phyloP scores from a whole-genome alignment of 345 rosid species.

The Murraya koenigii region DNA sequence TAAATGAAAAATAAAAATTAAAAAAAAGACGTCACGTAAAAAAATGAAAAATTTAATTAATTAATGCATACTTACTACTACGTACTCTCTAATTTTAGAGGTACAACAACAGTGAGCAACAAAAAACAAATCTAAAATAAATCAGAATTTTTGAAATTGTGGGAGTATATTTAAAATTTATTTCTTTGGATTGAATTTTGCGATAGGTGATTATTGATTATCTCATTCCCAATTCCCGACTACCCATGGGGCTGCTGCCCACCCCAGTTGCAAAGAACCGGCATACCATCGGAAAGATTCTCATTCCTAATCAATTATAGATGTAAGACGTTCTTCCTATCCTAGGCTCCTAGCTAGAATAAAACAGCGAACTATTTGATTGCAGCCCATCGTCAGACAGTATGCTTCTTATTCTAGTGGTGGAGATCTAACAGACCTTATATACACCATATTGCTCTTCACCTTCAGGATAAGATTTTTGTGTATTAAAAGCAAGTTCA shows the following conservation, averaged over 20 bases:
- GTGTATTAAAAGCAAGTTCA: background rate
- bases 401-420: background rate
- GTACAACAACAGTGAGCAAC: too few species aligned
- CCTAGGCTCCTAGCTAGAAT: background rate
- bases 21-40: too few species aligned
- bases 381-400: background rate
- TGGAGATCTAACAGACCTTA: background rate
- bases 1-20: too few species aligned
- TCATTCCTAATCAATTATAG: background rate
- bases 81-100: too few species aligned
- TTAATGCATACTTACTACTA: too few species aligned
- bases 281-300: background rate
- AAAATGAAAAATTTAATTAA: too few species aligned
- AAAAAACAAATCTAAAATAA: background rate
- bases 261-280: background rate
- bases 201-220: background rate
- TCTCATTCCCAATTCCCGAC: too few species aligned
- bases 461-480: background rate
- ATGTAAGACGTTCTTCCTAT: too few species aligned
- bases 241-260: too few species aligned
- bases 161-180: too few species aligned
- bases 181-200: background rate
- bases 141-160: too few species aligned
- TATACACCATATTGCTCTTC: background rate
- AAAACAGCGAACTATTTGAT: background rate